These are phyloP conservation scores for Fomitiporia mediterranea DNA, from an alignment of 1,284 basidiomycete species.

Conservation along the genomic window DNA sequence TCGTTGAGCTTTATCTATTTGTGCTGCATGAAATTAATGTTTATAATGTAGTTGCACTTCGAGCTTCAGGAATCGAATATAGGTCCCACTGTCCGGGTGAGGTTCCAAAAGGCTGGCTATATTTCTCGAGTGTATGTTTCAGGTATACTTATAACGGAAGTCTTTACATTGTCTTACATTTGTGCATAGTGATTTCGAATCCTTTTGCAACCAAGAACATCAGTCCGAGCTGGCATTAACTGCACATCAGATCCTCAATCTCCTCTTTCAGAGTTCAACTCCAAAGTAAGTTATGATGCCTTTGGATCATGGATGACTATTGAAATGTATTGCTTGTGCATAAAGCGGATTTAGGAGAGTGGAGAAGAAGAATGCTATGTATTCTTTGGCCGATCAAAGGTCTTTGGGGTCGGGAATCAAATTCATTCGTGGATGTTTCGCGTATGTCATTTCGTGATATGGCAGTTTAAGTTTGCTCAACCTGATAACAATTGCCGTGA, in stretches of 20 bases:
- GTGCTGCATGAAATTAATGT: background rate
- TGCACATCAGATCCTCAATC: constrained; percentile 2
- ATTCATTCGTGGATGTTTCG: constrained; percentile 13
- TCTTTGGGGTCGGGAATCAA: background rate
- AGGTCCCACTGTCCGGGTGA: background rate
- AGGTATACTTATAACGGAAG: background rate
- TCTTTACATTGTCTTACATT: background rate
- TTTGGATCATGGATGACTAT: background rate
- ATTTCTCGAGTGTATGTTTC: background rate
- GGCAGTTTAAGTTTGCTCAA: background rate
- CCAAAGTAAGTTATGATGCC: background rate
- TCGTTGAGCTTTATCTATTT: background rate
- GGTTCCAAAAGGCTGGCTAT: background rate
- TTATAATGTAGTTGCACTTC: background rate
- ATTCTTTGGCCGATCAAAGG: background rate
- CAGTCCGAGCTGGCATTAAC: background rate
- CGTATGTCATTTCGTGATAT: background rate
- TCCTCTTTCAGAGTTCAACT: constrained; percentile 7
- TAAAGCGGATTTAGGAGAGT: constrained; percentile 2
- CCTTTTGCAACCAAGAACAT: background rate
- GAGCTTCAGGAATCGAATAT: background rate
- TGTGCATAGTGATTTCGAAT: background rate
- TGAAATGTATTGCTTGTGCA: background rate
- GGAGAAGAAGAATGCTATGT: constrained; percentile 1
- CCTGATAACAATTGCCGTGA: background rate